Conservation (phyloP, 2,329 filamentous ascomycete species). For the Talaromyces pinophilus region DNA sequence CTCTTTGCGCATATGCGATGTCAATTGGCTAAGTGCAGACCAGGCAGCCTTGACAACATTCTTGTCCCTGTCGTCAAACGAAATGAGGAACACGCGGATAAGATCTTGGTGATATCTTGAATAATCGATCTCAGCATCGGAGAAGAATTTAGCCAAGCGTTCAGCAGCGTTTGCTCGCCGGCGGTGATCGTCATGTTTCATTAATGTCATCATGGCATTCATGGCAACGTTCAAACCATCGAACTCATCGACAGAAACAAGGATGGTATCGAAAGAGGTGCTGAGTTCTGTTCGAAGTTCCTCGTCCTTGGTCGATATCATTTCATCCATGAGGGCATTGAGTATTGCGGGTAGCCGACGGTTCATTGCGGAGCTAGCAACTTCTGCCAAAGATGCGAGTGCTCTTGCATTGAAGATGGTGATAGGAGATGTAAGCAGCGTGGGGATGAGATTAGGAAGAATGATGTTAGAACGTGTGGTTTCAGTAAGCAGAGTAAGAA, state of each 20-base stretch:
- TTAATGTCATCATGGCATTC: conserved; percentile 83
- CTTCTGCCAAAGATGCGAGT: conserved; percentile 86
- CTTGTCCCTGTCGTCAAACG: conserved; percentile 82
- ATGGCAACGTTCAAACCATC: conserved; percentile 95
- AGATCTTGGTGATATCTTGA: conserved; percentile 96
- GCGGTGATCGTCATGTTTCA: conserved; percentile 90
- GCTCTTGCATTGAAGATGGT: conserved; percentile 93
- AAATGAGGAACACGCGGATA: conserved; percentile 83
- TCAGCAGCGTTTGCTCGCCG: conserved; percentile 75
- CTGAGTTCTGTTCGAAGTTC: conserved; percentile 72
- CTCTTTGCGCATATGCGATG: conserved; percentile 87
- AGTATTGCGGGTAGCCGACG: conserved; percentile 84
- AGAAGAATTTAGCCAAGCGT: conserved; percentile 85
- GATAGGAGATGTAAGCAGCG: conserved; percentile 84
- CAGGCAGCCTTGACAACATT: conserved; percentile 88
- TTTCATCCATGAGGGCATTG: conserved; percentile 91
- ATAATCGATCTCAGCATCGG: conserved; percentile 78
- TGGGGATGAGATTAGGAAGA: conserved; percentile 91
- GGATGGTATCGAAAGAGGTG: conserved; percentile 80
- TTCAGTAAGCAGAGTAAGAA: conserved; percentile 92
- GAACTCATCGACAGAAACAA: conserved; percentile 91
- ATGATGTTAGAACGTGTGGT: conserved; percentile 94
- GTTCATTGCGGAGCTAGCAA: conserved; percentile 88
- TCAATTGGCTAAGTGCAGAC: conserved; percentile 82
- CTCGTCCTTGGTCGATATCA: conserved; percentile 73